phyloP scores from a whole-genome alignment of 176 grass and related monocot species.

The Raddia guianensis region DNA sequence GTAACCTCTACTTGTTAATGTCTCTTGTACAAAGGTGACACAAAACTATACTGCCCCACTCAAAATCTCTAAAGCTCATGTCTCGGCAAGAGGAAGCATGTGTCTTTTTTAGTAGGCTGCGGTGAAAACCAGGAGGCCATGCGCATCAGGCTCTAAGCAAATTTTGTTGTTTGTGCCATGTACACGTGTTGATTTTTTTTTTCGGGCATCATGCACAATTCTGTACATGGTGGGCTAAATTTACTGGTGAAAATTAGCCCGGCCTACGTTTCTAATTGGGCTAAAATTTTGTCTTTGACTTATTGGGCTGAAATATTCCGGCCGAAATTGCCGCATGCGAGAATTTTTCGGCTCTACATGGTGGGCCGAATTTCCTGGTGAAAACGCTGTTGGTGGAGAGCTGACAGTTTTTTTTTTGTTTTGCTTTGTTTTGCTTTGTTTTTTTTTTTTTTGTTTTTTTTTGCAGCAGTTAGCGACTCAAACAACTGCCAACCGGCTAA shows the following conservation, averaged over 20 bases:
- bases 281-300: not conserved
- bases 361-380: not conserved
- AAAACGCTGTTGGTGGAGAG: not conserved
- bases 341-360: not conserved
- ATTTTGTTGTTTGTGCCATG: not conserved
- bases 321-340: not conserved
- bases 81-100: not conserved
- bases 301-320: not conserved
- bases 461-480: too few relatives aligned
- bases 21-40: slow-evolving; percentile 13
- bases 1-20: slow-evolving; percentile 29
- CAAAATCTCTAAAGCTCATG: slow-evolving; percentile 6
- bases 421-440: too few relatives aligned
- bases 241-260: not conserved
- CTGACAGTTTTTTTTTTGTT: too few relatives aligned
- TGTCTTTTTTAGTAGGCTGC: not conserved
- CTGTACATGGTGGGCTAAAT: too few relatives aligned
- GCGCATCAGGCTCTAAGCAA: not conserved
- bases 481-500: too few relatives aligned
- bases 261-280: too few relatives aligned
- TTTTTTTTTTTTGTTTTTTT: too few relatives aligned
- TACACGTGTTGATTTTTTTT: not conserved
- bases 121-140: slow-evolving; percentile 1
- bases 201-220: not conserved
- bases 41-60: not conserved